Evolutionary conservation across 116 monocot genomes (phyloP), one percentile per base, ranked within the genome.

Genomic region (Cymodocea nodosa): DNA sequence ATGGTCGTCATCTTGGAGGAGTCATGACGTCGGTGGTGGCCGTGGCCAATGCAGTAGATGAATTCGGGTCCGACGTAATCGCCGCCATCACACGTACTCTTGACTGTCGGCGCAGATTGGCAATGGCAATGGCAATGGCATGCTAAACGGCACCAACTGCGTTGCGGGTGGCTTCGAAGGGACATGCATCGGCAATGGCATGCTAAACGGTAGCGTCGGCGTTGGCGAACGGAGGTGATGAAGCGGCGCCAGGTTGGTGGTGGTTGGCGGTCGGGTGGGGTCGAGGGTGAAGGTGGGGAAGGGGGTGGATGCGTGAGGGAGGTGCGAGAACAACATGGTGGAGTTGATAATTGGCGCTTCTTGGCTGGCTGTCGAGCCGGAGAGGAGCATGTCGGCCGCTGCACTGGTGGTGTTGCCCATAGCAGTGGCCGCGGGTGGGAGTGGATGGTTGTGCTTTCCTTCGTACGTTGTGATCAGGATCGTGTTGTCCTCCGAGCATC

Each of bases 371-470:
- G 74, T 63, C 23, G 84, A 70, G 62, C 84, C 81, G 19, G 88
- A 79, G 53, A 88, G 79, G 63, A 84, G 76, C 88, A 84, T 79
- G 70, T 81, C n/a, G 10, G 81, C 84, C 0, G 88, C 84, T 12
- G 84, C 84, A 0, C 79, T 71, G 6, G 88, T 81, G 50, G 87
- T 81, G 56, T 60, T 68, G 23, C 74, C 87, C 84, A 87, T 84
- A 5, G 78, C 55, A 0, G 72, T 64, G 14, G 87, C 87, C 0
- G 83, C 63, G 24, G 79, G 74, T 12, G 88, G 88, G 40, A 84
- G 84, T n/a, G 79, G 81, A 70, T 88, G 88, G 81, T 81, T 84
- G 79, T 88, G 88, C 74, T 56, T 77, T 36, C 88, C 88, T 69
- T 84, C 88, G 51, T 88, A 88, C 35, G 84, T 88, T 23, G 81